These are phyloP conservation scores for Umbelopsis vinacea DNA, from an alignment of 192 early-diverging fungal genomes.

Conservation along the genomic window DNA sequence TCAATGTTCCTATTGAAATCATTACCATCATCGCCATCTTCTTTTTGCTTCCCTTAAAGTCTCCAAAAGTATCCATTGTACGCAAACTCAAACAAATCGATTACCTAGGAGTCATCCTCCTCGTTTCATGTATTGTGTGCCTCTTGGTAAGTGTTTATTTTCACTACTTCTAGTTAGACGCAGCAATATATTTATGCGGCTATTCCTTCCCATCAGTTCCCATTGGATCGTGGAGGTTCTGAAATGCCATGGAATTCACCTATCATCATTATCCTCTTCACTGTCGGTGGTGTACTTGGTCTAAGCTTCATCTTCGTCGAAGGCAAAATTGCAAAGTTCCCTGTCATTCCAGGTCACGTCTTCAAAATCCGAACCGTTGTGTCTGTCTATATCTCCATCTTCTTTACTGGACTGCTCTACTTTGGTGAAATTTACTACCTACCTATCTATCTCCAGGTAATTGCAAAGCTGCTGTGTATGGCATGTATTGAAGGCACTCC, in stretches of 20 bases:
- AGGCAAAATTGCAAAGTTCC: conserved; percentile 61
- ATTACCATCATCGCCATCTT: conserved; percentile 47
- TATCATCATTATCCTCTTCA: conserved; percentile 57
- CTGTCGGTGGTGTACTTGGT: conserved; percentile 51
- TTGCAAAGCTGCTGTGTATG: background rate
- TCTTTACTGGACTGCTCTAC: conserved; percentile 49
- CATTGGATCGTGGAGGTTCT: conserved; percentile 75
- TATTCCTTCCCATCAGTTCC: conserved; percentile 19
- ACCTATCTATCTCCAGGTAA: conserved; percentile 67
- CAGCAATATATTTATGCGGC: background rate
- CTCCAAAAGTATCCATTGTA: conserved; percentile 44
- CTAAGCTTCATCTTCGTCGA: conserved; percentile 68
- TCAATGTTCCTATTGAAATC: conserved; percentile 61
- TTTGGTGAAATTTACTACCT: conserved; percentile 65
- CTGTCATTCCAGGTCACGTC: conserved; percentile 69
- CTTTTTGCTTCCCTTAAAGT: conserved; percentile 55
- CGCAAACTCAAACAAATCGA: conserved; percentile 71
- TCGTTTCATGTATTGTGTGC: conserved; percentile 53
- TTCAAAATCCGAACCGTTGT: conserved; percentile 55
- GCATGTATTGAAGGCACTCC: too few relatives aligned
- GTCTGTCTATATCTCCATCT: conserved; percentile 44
- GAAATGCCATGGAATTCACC: conserved; percentile 69
- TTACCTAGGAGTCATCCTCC: conserved; percentile 49
- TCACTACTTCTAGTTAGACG: background rate
- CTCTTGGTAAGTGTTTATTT: conserved; percentile 48